Base-by-base conservation (phyloP, 345 rosid species). In the Draba incana region DNA sequence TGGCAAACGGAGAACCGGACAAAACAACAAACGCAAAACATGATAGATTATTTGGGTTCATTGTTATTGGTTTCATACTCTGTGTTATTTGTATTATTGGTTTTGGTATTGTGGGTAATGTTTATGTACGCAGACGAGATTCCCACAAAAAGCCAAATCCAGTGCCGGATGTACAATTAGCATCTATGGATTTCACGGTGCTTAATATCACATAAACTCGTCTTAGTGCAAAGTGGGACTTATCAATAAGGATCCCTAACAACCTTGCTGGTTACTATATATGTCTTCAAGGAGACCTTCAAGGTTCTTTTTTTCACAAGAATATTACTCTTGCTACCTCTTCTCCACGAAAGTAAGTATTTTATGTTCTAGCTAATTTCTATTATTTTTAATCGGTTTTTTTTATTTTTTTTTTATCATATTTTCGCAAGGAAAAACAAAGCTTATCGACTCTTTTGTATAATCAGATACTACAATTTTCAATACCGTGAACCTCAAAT, bases 231-330 rank as follows among this genome's bases (percentile, higher is more conserved):
- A 39, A 25, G 10, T 69, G 66, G 50, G 73, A 58, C 39, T 0
- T 58, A 15, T 69, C 31, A 0, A 14, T 57, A 37, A 37, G 7
- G 37, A 31, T 31, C 37, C 8, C 37, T 6, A 1, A 31, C 1
- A 7, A 31, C 6, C 37, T 5, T 31, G 27, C 45, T 44, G 11
- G 8, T 48, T 0, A 0, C 0, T 56, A 10, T 38, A 37, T 58
- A 15, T 58, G 66, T 58, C 42, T 38, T 47, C 57, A 55, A 66
- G 72, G 57, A 68, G 39, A 68, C 5, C 8, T 68, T 48, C 66
- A 69, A 58, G 57, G 58, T 15, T 58, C 41, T 4, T 42, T 69
- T 6, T 20, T 69, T 16, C 57, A 58, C 73, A 57, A 58, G n/a
- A 25, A 69, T 48, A 6, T 69, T 15, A 58, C 73, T 47, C 16